phyloP scores from a whole-genome alignment of 768 basidiomycete species.

The Sarcodon sp. region DNA sequence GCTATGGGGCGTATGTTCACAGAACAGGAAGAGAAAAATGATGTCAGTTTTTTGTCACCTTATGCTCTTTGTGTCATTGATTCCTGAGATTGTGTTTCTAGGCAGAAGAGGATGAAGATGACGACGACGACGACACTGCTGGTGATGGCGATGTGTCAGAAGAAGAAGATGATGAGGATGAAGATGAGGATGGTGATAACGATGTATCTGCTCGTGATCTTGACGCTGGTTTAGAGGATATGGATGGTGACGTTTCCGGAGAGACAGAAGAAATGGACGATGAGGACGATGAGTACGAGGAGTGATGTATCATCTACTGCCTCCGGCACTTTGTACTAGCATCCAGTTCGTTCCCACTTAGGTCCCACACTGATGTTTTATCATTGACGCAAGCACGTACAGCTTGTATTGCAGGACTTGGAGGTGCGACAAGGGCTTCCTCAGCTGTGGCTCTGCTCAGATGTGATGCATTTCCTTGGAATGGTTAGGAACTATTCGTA shows the following conservation, averaged over 20 bases:
- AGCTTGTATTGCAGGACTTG: too few species aligned
- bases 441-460: too few species aligned
- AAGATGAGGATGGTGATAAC: slow-evolving; percentile 34
- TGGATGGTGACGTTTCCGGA: slow-evolving; percentile 26
- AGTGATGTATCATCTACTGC: too few species aligned
- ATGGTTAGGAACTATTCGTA: too few species aligned
- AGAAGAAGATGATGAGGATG: slow-evolving; percentile 9
- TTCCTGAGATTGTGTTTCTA: slow-evolving; percentile 3
- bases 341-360: too few species aligned
- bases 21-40: slow-evolving; percentile 75
- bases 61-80: not conserved
- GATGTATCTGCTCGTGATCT: slow-evolving; percentile 34
- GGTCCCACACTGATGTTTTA: too few species aligned
- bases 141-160: slow-evolving; percentile 19
- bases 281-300: slow-evolving; percentile 20
- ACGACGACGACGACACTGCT: slow-evolving; percentile 27
- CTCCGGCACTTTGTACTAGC: too few species aligned
- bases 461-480: too few species aligned
- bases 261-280: slow-evolving; percentile 29
- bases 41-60: slow-evolving; percentile 28
- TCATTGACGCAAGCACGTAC: too few species aligned
- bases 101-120: slow-evolving; percentile 25
- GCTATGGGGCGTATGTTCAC: slow-evolving; percentile 67
- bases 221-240: slow-evolving; percentile 52
- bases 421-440: too few species aligned